Percentiles rank a stretch among this genome's conserved stretches.
These are phyloP conservation scores for Saposhnikovia divaricata DNA, from an alignment of 129 eudicot genomes.

Conservation along the genomic window DNA sequence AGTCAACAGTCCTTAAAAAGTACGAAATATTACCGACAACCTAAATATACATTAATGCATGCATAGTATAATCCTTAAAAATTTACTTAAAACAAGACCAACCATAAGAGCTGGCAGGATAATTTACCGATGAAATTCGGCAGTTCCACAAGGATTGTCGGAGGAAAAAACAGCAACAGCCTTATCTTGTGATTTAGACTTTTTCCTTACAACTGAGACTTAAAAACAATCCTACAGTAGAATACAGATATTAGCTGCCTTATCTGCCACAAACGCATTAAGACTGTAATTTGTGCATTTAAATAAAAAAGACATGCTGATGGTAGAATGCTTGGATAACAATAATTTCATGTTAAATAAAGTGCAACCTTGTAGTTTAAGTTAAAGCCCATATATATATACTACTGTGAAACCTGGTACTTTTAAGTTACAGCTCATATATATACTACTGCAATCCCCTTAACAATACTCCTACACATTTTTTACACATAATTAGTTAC, in stretches of 20 bases:
- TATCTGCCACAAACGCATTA: slow-evolving; percentile 28
- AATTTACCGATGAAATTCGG: slow-evolving; percentile 95
- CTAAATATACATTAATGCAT: not conserved
- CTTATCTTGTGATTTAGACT: slow-evolving; percentile 58
- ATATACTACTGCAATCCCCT: not conserved
- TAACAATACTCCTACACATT: not conserved
- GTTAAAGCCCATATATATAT: not conserved
- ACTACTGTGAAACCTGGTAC: too few species aligned
- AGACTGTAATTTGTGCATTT: slow-evolving; percentile 27
- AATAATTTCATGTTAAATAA: slow-evolving; percentile 86
- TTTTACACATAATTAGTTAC: not conserved
- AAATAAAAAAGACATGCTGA: slow-evolving; percentile 25
- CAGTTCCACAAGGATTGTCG: slow-evolving; percentile 80
- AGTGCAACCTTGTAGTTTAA: slow-evolving; percentile 27
- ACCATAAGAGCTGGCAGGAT: slow-evolving; percentile 85
- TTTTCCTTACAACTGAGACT: slow-evolving; percentile 65
- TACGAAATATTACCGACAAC: slow-evolving; percentile 8
- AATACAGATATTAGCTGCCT: slow-evolving; percentile 22
- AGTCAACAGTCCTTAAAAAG: slow-evolving; percentile 58
- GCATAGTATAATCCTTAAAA: not conserved
- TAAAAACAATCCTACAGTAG: slow-evolving; percentile 61
- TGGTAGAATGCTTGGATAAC: slow-evolving; percentile 63
- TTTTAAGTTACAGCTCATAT: too few species aligned
- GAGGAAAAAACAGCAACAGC: slow-evolving; percentile 64
- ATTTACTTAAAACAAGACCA: slow-evolving; percentile 7